Base-by-base conservation (phyloP, 140 eudicot species). In the Stevia rebaudiana region DNA sequence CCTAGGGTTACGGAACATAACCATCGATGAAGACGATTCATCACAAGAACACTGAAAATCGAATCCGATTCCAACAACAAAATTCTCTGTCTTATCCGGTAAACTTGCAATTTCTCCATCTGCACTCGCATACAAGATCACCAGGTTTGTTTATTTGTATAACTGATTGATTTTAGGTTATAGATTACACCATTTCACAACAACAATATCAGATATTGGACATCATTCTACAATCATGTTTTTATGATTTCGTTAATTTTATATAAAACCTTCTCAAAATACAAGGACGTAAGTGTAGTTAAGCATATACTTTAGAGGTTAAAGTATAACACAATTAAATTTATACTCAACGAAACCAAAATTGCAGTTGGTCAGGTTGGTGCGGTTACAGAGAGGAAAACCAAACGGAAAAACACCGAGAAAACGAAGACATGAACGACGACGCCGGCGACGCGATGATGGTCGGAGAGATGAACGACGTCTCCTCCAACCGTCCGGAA, bases 321-420 rank as follows among this genome's bases (percentile, higher is more conserved):
- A 10, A 60, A 30, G 12, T 1, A 3, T n/a, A 48, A 46, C 61
- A 60, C n/a, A n/a, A n/a, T 21, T 0, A 19, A 31, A 30, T 21
- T 12, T 48, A 68, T 35, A 31, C 41, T 18, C 35, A 40, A 69
- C 5, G 18, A 64, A 53, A 47, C 61, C 51, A 17, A 59, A 40
- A 24, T 80, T 75, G 81, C 79, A 71, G 81, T 80, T 80, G 70
- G 67, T 47, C 69, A 65, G 76, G 80, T 66, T 74, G 87, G 87
- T 75, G 72, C 81, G 65, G 83, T 81, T 78, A 41, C 48, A 62
- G 23, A 64, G 55, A 42, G 57, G 37, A 63, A 59, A 50, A 16
- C 54, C 61, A 57, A 60, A 55, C 60, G 3, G 55, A 53, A 68
- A 50, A 51, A 39, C 21, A 12, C 6, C 69, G 62, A 47, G 73